Evolutionary conservation across 371 early-diverging fungal genomes (phyloP).

Genomic region (Mucor lusitanicus): DNA sequence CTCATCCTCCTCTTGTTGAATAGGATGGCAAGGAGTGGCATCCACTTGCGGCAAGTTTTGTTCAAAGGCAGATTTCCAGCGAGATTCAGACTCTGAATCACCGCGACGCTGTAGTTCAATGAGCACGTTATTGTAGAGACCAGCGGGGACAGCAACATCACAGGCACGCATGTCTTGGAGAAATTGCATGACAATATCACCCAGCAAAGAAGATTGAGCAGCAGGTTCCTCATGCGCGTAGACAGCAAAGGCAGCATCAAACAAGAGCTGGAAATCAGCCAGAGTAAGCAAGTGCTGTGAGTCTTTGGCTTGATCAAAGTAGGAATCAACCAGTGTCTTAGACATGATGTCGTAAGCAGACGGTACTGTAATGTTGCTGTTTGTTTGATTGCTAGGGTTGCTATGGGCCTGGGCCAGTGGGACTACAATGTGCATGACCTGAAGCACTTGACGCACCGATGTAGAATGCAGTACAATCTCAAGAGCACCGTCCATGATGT

Average conservation of each 20-base stretch:
- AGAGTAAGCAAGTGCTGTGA: neutral
- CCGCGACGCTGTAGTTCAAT: slow-evolving; percentile 11
- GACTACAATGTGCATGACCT: slow-evolving; percentile 2
- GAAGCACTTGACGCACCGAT: slow-evolving; percentile 4
- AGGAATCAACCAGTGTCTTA: slow-evolving; percentile 4
- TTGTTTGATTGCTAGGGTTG: neutral
- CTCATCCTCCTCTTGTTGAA: slow-evolving; percentile 11
- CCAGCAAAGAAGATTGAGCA: neutral
- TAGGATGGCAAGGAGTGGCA: neutral
- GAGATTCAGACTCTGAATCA: slow-evolving; percentile 7
- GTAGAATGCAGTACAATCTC: slow-evolving; percentile 7
- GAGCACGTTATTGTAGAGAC: neutral
- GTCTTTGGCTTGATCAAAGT: slow-evolving; percentile 7
- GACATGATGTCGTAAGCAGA: slow-evolving; percentile 5
- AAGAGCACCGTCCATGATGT: slow-evolving; percentile 19
- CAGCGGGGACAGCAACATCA: neutral
- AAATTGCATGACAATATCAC: slow-evolving; percentile 9
- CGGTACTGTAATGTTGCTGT: neutral
- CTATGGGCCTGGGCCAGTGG: neutral
- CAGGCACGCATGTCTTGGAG: slow-evolving; percentile 12
- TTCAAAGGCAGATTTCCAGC: slow-evolving; percentile 16
- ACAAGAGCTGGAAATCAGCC: slow-evolving; percentile 17
- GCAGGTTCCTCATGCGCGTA: slow-evolving; percentile 1
- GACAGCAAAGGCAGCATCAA: slow-evolving; percentile 20
- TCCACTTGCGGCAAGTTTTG: neutral